A percentile compares a stretch with the other conserved stretches of the same genome.
Evolutionary conservation across 75 land plant genomes (phyloP).

Genomic region (Ceratopteris richardii): DNA sequence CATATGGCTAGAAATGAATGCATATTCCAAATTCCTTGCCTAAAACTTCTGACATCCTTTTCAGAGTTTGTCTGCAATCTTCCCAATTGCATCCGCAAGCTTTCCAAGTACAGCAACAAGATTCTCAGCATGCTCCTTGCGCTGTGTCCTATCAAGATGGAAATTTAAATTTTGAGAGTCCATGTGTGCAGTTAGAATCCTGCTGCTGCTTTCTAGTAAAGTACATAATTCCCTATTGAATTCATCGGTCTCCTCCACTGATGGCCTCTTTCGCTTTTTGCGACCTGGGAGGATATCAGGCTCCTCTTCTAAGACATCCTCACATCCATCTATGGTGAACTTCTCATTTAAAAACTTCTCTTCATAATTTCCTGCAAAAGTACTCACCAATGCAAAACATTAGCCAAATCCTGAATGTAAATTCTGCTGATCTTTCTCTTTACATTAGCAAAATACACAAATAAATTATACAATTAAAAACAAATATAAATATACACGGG

Average conservation of each 20-base stretch:
- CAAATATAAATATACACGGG: too few relatives aligned
- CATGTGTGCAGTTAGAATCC: conserved; percentile 15
- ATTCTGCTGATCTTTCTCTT: too few relatives aligned
- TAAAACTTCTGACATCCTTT: too few relatives aligned
- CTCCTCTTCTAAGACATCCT: neutral
- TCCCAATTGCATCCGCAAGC: conserved; percentile 28
- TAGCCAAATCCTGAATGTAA: too few relatives aligned
- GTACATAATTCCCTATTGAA: conserved; percentile 7
- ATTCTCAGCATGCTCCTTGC: conserved; percentile 29
- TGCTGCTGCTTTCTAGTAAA: conserved; percentile 11
- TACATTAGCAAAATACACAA: too few relatives aligned
- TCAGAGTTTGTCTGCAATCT: conserved; percentile 26
- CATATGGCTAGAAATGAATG: too few relatives aligned
- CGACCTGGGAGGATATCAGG: conserved; percentile 9
- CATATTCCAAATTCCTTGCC: too few relatives aligned
- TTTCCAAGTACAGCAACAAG: conserved; percentile 21
- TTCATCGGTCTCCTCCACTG: conserved; percentile 3
- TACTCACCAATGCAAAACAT: neutral
- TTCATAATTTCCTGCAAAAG: neutral
- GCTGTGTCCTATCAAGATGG: conserved; percentile 20
- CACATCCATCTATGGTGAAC: neutral
- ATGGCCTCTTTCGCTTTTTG: conserved; percentile 5
- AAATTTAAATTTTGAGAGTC: conserved; percentile 31
- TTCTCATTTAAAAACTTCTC: neutral
- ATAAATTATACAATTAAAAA: too few relatives aligned